Percentiles rank a stretch among this genome's conserved stretches.
Conservation (phyloP, 2,329 filamentous ascomycete species). For the Colletotrichum karsti region DNA sequence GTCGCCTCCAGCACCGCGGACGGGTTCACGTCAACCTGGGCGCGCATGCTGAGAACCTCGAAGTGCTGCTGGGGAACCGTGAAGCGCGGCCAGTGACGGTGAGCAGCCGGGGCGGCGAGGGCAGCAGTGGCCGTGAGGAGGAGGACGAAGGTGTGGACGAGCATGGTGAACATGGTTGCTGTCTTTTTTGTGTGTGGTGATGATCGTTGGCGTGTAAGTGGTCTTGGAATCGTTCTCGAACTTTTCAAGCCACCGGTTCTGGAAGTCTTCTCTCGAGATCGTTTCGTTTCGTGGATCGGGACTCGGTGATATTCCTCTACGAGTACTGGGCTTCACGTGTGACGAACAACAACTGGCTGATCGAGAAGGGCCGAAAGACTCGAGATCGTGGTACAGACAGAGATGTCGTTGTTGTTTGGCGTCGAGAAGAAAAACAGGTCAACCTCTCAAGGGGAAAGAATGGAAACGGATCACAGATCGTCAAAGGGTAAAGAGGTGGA, state of each 20-base stretch:
- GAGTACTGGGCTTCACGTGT: neutral
- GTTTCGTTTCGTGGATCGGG: neutral
- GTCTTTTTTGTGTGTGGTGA: slow-evolving; percentile 7
- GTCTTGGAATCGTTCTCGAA: neutral
- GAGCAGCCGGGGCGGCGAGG: slow-evolving; percentile 39
- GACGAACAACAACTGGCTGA: neutral
- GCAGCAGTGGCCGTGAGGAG: slow-evolving; percentile 39
- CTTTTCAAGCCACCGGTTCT: neutral
- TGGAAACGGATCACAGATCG: slow-evolving; percentile 29
- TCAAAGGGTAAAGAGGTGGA: neutral
- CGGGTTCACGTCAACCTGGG: slow-evolving; percentile 47
- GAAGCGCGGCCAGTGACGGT: slow-evolving; percentile 41
- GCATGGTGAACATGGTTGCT: slow-evolving; percentile 40
- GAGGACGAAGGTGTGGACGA: slow-evolving; percentile 41
- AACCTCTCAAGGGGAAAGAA: slow-evolving; percentile 16
- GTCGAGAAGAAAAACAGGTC: neutral
- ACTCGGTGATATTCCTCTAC: neutral
- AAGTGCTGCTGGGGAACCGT: slow-evolving; percentile 51
- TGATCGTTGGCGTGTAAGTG: neutral
- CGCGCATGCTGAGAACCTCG: slow-evolving; percentile 52
- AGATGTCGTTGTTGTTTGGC: neutral
- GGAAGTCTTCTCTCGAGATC: neutral
- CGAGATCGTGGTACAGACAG: neutral
- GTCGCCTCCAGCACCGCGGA: slow-evolving; percentile 47
- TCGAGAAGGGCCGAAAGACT: neutral